Percentiles rank a stretch among this genome's conserved stretches.
Evolutionary conservation across 1,139 yeast species (phyloP).

Genomic region (Kazachstania sp.): DNA sequence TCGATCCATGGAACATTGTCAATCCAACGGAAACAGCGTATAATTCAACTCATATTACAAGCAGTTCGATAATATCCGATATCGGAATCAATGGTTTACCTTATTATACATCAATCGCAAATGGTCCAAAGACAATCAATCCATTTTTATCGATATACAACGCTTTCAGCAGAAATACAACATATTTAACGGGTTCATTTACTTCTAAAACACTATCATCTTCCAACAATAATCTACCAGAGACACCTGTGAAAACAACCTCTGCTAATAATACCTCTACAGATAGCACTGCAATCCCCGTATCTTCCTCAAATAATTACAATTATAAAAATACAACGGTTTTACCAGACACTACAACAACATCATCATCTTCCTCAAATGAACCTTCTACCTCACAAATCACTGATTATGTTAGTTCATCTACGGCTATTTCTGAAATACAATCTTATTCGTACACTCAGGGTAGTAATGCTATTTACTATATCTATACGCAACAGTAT

Average conservation of each 20-base stretch:
- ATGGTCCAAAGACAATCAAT: not conserved
- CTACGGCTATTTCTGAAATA: not conserved
- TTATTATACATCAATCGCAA: not conserved
- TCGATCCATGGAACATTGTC: too few relatives aligned
- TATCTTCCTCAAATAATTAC: not conserved
- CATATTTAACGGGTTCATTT: not conserved
- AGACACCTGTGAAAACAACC: too few relatives aligned
- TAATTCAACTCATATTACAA: too few relatives aligned
- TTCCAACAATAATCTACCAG: not conserved
- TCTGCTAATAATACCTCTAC: not conserved
- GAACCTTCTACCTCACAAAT: not conserved
- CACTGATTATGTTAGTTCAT: not conserved
- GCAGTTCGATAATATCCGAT: too few relatives aligned
- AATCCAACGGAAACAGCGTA: too few relatives aligned
- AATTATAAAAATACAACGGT: not conserved
- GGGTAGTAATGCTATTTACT: not conserved
- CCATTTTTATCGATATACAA: not conserved
- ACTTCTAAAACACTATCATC: not conserved
- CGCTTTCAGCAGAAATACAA: not conserved
- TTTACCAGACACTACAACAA: not conserved
- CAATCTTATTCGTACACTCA: not conserved
- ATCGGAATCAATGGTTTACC: too few relatives aligned
- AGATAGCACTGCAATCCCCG: not conserved
- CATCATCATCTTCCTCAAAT: not conserved
- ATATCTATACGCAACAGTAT: constrained; percentile 35